Conservation (phyloP, 495 filamentous ascomycete genomes). For the Pyronema omphalodes region DNA sequence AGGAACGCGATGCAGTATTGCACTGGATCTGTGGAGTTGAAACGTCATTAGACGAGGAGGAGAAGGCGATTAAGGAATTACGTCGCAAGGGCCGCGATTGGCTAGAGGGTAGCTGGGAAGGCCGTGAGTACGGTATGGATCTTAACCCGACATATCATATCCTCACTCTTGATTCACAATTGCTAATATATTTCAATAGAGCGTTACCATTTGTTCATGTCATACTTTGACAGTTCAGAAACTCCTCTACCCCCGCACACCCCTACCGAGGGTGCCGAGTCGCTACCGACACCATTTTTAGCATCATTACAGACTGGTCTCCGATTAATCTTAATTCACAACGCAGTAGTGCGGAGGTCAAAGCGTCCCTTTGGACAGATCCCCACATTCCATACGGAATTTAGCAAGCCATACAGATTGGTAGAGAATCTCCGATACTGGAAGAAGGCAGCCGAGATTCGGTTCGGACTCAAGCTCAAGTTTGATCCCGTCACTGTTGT, state of each 20-base stretch:
- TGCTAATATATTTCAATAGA: conserved; percentile 27
- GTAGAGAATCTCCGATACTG: conserved; percentile 90
- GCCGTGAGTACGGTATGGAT: conserved; percentile 35
- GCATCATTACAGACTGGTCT: conserved; percentile 56
- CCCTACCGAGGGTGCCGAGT: conserved; percentile 33
- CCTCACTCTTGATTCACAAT: neutral
- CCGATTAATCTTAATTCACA: conserved; percentile 70
- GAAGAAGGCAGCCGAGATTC: conserved; percentile 85
- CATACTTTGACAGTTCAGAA: conserved; percentile 45
- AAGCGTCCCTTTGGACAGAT: conserved; percentile 82
- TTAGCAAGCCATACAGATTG: conserved; percentile 78
- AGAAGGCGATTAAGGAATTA: conserved; percentile 51
- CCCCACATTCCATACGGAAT: conserved; percentile 68
- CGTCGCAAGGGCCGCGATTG: conserved; percentile 51
- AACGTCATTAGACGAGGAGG: conserved; percentile 56
- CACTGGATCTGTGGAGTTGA: conserved; percentile 62
- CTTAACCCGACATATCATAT: neutral
- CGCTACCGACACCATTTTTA: conserved; percentile 59
- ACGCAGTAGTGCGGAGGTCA: conserved; percentile 67
- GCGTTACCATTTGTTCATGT: conserved; percentile 49
- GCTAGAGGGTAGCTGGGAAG: conserved; percentile 65
- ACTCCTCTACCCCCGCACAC: conserved; percentile 52
- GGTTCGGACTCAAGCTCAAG: conserved; percentile 77
- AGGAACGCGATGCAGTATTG: conserved; percentile 53
- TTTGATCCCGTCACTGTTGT: conserved; percentile 78